Percentiles rank a stretch among this genome's conserved stretches.
Evolutionary conservation across 169 alveolate species (phyloP).

Genomic region (Plasmodium gallinaceum): DNA sequence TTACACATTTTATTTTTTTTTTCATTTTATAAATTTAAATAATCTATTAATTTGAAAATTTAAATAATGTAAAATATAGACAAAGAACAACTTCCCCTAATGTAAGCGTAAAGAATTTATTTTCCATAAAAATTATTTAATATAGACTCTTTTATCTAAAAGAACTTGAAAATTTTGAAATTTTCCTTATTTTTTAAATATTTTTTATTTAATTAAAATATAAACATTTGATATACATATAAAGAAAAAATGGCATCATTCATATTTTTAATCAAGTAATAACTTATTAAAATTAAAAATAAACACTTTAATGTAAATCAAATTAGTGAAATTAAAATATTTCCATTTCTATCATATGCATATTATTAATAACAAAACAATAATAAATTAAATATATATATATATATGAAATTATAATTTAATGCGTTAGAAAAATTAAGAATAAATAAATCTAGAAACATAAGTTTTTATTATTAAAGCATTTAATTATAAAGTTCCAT

Average conservation of each 20-base stretch:
- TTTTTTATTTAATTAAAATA: neutral
- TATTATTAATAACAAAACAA: neutral
- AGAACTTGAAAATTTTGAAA: too few relatives aligned
- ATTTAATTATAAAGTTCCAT: constrained; percentile 1
- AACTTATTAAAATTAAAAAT: neutral
- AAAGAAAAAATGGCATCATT: neutral
- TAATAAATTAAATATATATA: neutral
- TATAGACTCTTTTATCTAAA: too few relatives aligned
- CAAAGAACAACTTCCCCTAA: too few relatives aligned
- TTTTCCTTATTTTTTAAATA: neutral
- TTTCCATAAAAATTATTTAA: too few relatives aligned
- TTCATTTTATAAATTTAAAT: too few relatives aligned
- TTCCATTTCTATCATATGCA: neutral
- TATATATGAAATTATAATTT: constrained; percentile 8
- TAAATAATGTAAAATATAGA: too few relatives aligned
- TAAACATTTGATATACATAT: too few relatives aligned
- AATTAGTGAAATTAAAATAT: neutral
- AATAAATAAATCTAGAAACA: neutral
- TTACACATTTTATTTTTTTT: too few relatives aligned
- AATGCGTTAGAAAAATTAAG: constrained; percentile 13
- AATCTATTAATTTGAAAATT: too few relatives aligned
- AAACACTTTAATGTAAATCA: neutral
- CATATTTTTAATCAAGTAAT: neutral
- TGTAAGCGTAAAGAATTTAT: too few relatives aligned
- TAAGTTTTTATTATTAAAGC: constrained; percentile 8